A percentile compares a stretch with the other conserved stretches of the same genome.
Conservation (phyloP, 176 grass and related monocot species). For the Bromus sterilis region DNA sequence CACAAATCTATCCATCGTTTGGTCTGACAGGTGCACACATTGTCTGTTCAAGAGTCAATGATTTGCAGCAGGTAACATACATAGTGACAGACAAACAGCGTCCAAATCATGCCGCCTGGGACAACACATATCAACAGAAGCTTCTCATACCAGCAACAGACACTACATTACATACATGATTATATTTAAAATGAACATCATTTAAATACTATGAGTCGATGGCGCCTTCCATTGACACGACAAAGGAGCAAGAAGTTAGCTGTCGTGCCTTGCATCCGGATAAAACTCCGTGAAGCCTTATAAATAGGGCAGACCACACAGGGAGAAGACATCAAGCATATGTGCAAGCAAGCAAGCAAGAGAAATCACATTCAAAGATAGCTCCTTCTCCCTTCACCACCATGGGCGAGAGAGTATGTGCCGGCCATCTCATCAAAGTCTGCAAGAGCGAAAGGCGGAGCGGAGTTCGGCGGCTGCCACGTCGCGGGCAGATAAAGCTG, state of each 20-base stretch:
- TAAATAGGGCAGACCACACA: neutral
- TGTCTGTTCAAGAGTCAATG: slow-evolving; percentile 23
- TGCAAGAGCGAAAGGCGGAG: slow-evolving; percentile 23
- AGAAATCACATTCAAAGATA: neutral
- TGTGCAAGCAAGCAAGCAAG: neutral
- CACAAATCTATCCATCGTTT: slow-evolving; percentile 1
- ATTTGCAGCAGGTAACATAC: slow-evolving; percentile 26
- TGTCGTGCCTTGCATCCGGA: slow-evolving; percentile 33
- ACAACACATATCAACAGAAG: slow-evolving; percentile 9
- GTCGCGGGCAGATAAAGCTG: slow-evolving; percentile 39
- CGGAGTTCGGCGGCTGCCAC: slow-evolving; percentile 7
- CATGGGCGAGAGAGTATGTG: slow-evolving; percentile 31
- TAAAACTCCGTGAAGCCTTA: slow-evolving; percentile 28
- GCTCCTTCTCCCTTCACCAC: slow-evolving; percentile 13
- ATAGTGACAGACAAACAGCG: slow-evolving; percentile 32
- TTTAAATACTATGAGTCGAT: neutral
- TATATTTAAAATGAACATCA: neutral
- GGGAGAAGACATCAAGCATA: slow-evolving; percentile 12
- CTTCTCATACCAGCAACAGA: slow-evolving; percentile 25
- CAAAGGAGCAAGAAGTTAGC: slow-evolving; percentile 16
- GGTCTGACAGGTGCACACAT: neutral
- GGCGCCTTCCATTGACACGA: neutral
- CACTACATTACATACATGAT: neutral
- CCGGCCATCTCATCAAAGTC: slow-evolving; percentile 8
- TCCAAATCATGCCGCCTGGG: slow-evolving; percentile 15